Percentiles rank a stretch among this genome's conserved stretches.
Evolutionary conservation across 805 yeast species (phyloP).

Genomic region (Barnettozyma salicaria): DNA sequence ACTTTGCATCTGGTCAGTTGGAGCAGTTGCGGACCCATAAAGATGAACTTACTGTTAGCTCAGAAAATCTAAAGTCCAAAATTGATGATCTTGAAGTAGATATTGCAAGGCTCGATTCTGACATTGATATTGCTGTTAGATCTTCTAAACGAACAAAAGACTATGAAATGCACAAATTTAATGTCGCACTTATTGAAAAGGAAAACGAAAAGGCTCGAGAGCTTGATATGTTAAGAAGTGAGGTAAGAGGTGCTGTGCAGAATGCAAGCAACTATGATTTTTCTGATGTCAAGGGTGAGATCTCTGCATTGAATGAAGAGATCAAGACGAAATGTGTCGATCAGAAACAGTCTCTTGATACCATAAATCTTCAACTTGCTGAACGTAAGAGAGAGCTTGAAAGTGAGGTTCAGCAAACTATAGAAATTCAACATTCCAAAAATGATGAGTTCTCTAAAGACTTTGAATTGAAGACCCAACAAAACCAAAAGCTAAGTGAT

Average conservation of each 20-base stretch:
- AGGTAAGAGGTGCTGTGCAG: conserved; percentile 27
- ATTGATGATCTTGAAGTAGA: conserved; percentile 15
- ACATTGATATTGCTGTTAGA: conserved; percentile 7
- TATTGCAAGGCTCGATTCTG: conserved; percentile 12
- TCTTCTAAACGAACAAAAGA: too few relatives aligned
- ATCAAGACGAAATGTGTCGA: not conserved
- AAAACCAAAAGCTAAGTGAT: too few relatives aligned
- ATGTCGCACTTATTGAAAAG: not conserved
- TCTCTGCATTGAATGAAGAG: conserved; percentile 1
- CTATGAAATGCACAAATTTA: not conserved
- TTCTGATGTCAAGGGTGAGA: not conserved
- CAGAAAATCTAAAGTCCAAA: conserved; percentile 11
- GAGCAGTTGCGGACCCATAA: conserved; percentile 8
- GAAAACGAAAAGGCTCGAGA: too few relatives aligned
- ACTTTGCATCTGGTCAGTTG: conserved; percentile 1
- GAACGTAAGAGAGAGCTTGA: too few relatives aligned
- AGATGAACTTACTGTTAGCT: conserved; percentile 1
- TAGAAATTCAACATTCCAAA: too few relatives aligned
- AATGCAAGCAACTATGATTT: conserved; percentile 19
- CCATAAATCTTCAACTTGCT: conserved; percentile 1
- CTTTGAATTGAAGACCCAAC: too few relatives aligned
- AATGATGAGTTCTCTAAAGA: too few relatives aligned
- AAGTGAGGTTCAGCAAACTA: too few relatives aligned
- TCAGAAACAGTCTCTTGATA: not conserved
- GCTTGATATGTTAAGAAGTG: too few relatives aligned